Evolutionary conservation across 176 grass and related monocot genomes (phyloP), one percentile per base, ranked within the genome.

Genomic region (Zoysia japonica): DNA sequence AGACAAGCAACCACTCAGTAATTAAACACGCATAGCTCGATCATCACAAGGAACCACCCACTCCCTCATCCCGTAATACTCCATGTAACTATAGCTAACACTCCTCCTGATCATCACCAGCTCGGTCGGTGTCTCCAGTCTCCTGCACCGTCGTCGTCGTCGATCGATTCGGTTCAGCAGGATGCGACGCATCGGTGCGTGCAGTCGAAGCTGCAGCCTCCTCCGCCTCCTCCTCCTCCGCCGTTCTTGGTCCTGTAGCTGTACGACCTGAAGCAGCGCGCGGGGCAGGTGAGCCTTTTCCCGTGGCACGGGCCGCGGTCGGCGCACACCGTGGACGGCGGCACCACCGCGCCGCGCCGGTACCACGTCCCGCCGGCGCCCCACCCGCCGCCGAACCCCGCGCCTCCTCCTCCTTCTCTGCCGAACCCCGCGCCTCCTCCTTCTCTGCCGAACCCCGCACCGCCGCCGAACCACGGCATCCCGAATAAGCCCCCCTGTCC

Each of bases 151-250:
- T 3, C 44, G 44, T 6, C 44, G 44, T 6, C 35, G 61, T 5
- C 5, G 16, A 14, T 11, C 1, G 19, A 2, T 5, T 6, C 44
- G 28, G 8, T 65, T 85, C 38, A 86, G 62, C 91, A 93, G 88
- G 72, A 44, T 6, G 79, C 91, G 48, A 68, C 44, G 91, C 91
- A 93, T 4, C 74, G 68, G 8, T n/a, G 66, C 16, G 41, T 75
- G 86, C 91, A 93, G 62, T 93, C 91, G 74, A 93, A 88, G 66
- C 35, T 88, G 83, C 91, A 93, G 0, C 91, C 82, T 0, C 91
- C 91, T 41, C 91, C 79, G 3, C 88, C 91, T 0, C 91, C 91
- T 0, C 85, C 91, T 7, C 88, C 85, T 54, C 88, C 88, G 82
- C 81, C 80, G 43, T 85, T 56, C 45, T 78, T 77, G 47, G 19